Evolutionary conservation across 305 asterid species (phyloP).

Genomic region (Stenogyne calaminthoides): DNA sequence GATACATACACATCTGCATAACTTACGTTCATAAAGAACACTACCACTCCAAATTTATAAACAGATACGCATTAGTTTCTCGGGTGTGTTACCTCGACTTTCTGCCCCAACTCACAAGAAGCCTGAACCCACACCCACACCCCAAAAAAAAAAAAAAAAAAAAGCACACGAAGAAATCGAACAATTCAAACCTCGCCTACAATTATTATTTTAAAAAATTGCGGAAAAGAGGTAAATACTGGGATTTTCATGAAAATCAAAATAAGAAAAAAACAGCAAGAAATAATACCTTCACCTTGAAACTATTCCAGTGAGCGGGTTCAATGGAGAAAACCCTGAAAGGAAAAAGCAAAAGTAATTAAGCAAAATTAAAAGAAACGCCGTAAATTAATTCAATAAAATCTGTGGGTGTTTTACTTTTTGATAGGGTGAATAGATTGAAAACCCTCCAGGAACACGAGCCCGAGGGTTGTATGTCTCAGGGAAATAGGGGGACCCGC

Average conservation of each 20-base stretch:
- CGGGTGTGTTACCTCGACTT: slow-evolving; percentile 12
- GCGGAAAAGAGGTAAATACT: neutral
- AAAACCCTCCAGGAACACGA: slow-evolving; percentile 30
- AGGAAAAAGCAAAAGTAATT: neutral
- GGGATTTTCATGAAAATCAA: neutral
- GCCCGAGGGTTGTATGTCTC: slow-evolving; percentile 25
- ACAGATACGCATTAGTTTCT: slow-evolving; percentile 15
- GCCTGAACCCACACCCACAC: neutral
- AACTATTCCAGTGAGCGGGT: slow-evolving; percentile 28
- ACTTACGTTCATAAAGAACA: neutral
- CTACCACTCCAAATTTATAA: neutral
- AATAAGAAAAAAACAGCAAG: slow-evolving; percentile 1
- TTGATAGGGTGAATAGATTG: slow-evolving; percentile 30
- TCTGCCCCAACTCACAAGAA: slow-evolving; percentile 19
- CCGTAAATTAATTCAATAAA: slow-evolving; percentile 9
- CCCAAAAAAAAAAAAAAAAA: neutral
- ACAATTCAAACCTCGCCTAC: slow-evolving; percentile 12
- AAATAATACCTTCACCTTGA: slow-evolving; percentile 29
- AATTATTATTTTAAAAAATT: neutral
- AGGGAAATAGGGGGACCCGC: slow-evolving; percentile 25
- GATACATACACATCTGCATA: neutral
- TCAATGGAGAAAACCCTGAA: slow-evolving; percentile 24
- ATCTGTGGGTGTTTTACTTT: slow-evolving; percentile 24
- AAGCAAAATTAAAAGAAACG: neutral
- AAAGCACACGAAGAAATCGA: slow-evolving; percentile 12